Base-by-base conservation (phyloP, 768 basidiomycete genomes). In the Xerocomus potaroensis region DNA sequence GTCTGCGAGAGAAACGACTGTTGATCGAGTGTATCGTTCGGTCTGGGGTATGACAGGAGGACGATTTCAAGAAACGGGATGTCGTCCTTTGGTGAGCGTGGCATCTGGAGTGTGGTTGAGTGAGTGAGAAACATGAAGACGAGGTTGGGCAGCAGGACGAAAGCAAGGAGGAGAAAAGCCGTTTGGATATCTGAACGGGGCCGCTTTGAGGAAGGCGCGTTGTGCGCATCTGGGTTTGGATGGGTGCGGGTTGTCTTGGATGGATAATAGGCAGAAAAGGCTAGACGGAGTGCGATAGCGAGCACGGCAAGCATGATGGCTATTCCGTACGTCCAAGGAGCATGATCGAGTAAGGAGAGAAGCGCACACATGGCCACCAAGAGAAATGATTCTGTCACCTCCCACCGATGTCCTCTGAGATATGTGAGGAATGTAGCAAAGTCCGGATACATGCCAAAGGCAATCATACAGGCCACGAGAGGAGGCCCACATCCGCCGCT, bases 311-410 rank as follows among this genome's bases (percentile, higher is more conserved):
- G 55, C 11, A 64, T 38, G 12, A 66, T 35, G 2, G 66, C 62
- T 19, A 61, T 43, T 2, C 56, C 53, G 34, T 73, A 73, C 19
- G 71, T 72, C 71, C 72, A 74, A 8, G 70, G 70, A 5, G 66
- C 60, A 12, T 61, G 43, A 32, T 73, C 73, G 18, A 72, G 47
- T 52, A 43, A 59, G 29, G 45, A 31, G 9, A 65, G 45, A 5
- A 53, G 38, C n/a, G 19, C 21, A 12, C 49, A 56, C 16, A 48
- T 9, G 34, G 35, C 26, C 35, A 61, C 29, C 18, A 55, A 32
- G 7, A 30, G 12, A 14, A 58, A 18, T 8, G 38, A 41, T 9
- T 65, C 54, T 10, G 49, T 45, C 10, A 27, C 45, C 30, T 63
- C 56, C 52, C 53, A 51, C 34, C 36, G 37, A 21, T 44, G 26